Percentiles rank a stretch among this genome's conserved stretches.
These are phyloP conservation scores for Trametes coccinea DNA, from an alignment of 768 basidiomycete species.

Conservation along the genomic window DNA sequence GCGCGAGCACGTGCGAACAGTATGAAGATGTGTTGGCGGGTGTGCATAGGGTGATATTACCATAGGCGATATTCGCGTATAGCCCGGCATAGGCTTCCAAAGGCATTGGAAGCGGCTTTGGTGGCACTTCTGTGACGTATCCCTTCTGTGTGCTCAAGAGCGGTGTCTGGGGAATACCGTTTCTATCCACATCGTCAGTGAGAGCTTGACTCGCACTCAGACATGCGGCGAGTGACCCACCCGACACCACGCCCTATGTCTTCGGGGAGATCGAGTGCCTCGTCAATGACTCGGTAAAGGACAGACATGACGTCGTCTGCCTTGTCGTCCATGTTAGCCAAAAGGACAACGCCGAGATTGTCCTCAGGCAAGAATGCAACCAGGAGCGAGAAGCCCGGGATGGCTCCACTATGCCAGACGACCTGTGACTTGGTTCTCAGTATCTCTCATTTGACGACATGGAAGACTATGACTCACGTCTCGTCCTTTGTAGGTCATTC, in stretches of 20 bases:
- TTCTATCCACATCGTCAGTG: too few relatives aligned
- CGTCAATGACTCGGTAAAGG: slow-evolving; percentile 4
- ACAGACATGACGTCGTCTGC: slow-evolving; percentile 1
- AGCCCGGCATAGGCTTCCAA: slow-evolving; percentile 19
- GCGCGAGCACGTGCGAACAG: slow-evolving; percentile 14
- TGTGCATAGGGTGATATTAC: slow-evolving; percentile 25
- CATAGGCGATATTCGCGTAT: slow-evolving; percentile 25
- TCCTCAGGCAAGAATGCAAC: slow-evolving; percentile 39
- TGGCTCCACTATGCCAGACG: slow-evolving; percentile 36
- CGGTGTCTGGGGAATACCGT: background rate
- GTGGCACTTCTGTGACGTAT: background rate
- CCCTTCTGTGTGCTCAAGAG: background rate
- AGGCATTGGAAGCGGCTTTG: background rate
- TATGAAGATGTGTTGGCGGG: slow-evolving; percentile 14
- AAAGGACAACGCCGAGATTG: slow-evolving; percentile 34
- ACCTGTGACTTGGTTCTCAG: slow-evolving; percentile 27
- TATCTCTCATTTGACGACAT: background rate
- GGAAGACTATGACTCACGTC: slow-evolving; percentile 22
- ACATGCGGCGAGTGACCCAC: background rate
- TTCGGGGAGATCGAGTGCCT: background rate
- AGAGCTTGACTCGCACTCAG: too few relatives aligned
- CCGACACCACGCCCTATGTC: background rate
- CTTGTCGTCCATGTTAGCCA: slow-evolving; percentile 24
- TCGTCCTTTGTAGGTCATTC: slow-evolving; percentile 40
- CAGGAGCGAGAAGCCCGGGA: slow-evolving; percentile 37